Base-by-base conservation (phyloP, 345 rosid genomes). In the Aquilaria malaccensis region DNA sequence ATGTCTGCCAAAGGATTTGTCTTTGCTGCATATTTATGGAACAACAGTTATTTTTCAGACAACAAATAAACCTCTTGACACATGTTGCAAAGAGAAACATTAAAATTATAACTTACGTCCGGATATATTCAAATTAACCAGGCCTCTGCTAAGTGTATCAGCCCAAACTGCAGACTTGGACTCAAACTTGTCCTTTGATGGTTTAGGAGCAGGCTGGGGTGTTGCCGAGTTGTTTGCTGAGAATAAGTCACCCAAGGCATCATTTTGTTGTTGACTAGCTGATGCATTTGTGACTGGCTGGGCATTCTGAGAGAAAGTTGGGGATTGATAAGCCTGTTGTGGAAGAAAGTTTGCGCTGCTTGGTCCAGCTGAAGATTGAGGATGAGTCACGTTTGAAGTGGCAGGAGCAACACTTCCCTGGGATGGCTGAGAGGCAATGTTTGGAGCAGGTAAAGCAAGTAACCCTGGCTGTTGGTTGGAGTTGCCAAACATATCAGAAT, bases 101-200 rank as follows among this genome's bases (percentile, higher is more conserved):
- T 66, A 65, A 72, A 22, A 37, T 9, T 37, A 5, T 37, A 22
- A 72, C 97, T 87, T 74, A 93, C 98, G 70, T 76, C 98, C 98
- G 64, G 97, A 93, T 66, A 93, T 93, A 71, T 93, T 93, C 71
- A 93, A 83, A 80, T 93, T 81, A 54, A 93, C 97, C 6, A 93
- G 88, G 59, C 98, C 98, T 65, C 91, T 83, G 76, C 85, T 93
- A 68, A 93, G 80, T 30, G 98, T 93, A 66, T 89, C 98, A 11
- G 94, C 81, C 98, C 98, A 93, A 68, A 93, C 85, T 33, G 96
- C 72, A 49, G 98, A 93, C 75, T 89, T 93, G 22, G 88, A 83
- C 82, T 93, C 96, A 54, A 93, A 93, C 75, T 93, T 93, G 30
- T 83, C 89, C 73, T 79, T 79, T 14, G 91, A 65, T 4, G 43